phyloP scores from a whole-genome alignment of 2,329 filamentous ascomycete species.

The Paecilomyces variotii region DNA sequence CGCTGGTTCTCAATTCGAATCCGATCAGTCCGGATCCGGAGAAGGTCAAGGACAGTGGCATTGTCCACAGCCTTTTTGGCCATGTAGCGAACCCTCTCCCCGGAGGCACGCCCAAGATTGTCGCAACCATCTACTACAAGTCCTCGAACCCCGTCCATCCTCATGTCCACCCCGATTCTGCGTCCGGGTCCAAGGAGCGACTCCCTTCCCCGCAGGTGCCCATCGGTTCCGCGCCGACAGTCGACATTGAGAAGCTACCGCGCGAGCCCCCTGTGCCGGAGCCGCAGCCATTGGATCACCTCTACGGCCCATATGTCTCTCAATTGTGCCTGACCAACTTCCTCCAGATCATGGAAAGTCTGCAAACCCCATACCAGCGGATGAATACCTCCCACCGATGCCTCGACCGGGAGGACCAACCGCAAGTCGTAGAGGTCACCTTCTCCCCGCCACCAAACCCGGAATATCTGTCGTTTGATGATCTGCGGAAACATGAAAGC shows the following conservation, averaged over 20 bases:
- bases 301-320: slow-evolving; percentile 48
- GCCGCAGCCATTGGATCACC: slow-evolving; percentile 47
- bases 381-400: slow-evolving; percentile 41
- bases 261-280: slow-evolving; percentile 48
- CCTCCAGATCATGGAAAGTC: slow-evolving; percentile 42
- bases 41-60: slow-evolving; percentile 37
- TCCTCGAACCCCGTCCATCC: slow-evolving; percentile 34
- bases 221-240: slow-evolving; percentile 42
- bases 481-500: slow-evolving; percentile 70
- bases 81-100: slow-evolving; percentile 31
- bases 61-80: slow-evolving; percentile 40
- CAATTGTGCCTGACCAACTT: slow-evolving; percentile 50
- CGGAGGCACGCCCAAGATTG: slow-evolving; percentile 34
- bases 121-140: slow-evolving; percentile 45
- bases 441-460: slow-evolving; percentile 44
- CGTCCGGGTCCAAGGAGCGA: slow-evolving; percentile 28
- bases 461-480: slow-evolving; percentile 47
- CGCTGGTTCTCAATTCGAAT: slow-evolving; percentile 23
- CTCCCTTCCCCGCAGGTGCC: slow-evolving; percentile 34
- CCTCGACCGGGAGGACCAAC: slow-evolving; percentile 40
- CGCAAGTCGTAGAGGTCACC: slow-evolving; percentile 45
- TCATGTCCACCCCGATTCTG: slow-evolving; percentile 42
- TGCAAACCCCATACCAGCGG: slow-evolving; percentile 43
- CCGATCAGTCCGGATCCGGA: slow-evolving; percentile 32
- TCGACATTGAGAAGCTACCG: slow-evolving; percentile 45